Conservation (phyloP, 2,329 filamentous ascomycete genomes). For the Colletotrichum godetiae region DNA sequence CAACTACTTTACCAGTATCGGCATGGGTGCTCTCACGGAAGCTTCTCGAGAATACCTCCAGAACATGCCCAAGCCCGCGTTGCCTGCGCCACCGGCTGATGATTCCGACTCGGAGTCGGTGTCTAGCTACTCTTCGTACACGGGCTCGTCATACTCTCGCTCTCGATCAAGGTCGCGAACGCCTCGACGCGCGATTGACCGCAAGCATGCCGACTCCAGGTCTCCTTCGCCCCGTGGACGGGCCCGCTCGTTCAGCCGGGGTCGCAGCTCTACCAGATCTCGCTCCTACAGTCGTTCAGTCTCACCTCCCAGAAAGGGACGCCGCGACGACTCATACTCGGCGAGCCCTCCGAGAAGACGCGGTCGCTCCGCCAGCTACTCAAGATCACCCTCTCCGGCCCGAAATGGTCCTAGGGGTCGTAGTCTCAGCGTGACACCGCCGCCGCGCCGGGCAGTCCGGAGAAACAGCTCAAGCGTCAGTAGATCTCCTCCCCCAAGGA, state of each 20-base stretch:
- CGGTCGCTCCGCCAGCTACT: conserved; percentile 40
- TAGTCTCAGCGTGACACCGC: conserved; percentile 29
- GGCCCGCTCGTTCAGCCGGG: conserved; percentile 44
- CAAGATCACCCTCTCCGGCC: conserved; percentile 45
- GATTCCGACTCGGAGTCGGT: conserved; percentile 78
- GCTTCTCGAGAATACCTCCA: conserved; percentile 92
- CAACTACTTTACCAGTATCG: conserved; percentile 99
- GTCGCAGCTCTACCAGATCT: conserved; percentile 50
- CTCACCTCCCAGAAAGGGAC: conserved; percentile 30
- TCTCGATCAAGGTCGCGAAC: conserved; percentile 60
- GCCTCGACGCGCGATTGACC: conserved; percentile 47
- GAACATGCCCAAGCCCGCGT: conserved; percentile 86
- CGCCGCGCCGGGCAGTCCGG: conserved; percentile 40
- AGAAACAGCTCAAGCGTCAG: conserved; percentile 49
- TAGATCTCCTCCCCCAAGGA: conserved; percentile 40
- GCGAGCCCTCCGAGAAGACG: conserved; percentile 44
- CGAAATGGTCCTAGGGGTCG: conserved; percentile 37
- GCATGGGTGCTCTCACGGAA: conserved; percentile 94
- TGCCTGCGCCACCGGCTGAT: conserved; percentile 72
- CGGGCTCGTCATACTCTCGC: conserved; percentile 69
- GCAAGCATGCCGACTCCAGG: conserved; percentile 50
- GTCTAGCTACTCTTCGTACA: conserved; percentile 83
- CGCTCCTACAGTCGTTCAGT: conserved; percentile 44
- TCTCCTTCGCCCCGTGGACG: conserved; percentile 43
- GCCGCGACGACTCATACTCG: conserved; percentile 42